Base-by-base conservation (phyloP, 495 filamentous ascomycete species). In the Trichoderma erinaceum region DNA sequence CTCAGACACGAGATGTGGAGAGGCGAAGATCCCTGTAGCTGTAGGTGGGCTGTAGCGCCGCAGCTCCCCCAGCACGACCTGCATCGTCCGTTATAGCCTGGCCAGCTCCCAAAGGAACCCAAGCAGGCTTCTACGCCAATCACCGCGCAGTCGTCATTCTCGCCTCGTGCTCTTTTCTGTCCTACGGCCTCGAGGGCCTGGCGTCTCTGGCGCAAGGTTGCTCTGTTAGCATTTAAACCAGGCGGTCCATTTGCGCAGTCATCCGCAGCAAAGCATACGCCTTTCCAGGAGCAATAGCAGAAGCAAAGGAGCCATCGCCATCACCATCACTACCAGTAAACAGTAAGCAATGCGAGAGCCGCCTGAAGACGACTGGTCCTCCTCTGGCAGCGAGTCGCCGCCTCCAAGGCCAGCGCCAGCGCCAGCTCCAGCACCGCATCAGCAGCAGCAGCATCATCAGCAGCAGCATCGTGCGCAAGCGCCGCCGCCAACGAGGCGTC, bases 401-500 rank as follows among this genome's bases (percentile, higher is more conserved):
- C 27, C 56, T 12, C 56, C 56, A 18, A 7, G 23, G 7, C 56
- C 56, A 29, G 8, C 56, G 27, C 56, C 56, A 4, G 23, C 56
- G 5, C 23, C 10, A 32, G 25, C 56, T 11, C 25, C 48, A 23
- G n/a, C 16, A 23, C 48, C n/a, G 21, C 48, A 52, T 52, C 48
- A 52, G 4, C 15, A 16, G 12, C 44, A 16, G 2, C 44, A 48
- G 15, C 15, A 16, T 11, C 44, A 16, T 48, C 44, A 29, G 29
- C 29, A 29, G 29, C 15, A 16, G 44, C 44, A 16, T 48, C 44
- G n/a, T 52, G 48, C 10, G 23, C 68, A 38, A 69, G 64, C 66
- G 63, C 38, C 65, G 23, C 66, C 66, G 15, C 52, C 66, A 38
- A 38, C 46, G 65, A 67, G 52, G 58, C 67, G 67, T 11, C 44